Conservation (phyloP, 148 eudicot genomes). For the Amaranthus palmeri region DNA sequence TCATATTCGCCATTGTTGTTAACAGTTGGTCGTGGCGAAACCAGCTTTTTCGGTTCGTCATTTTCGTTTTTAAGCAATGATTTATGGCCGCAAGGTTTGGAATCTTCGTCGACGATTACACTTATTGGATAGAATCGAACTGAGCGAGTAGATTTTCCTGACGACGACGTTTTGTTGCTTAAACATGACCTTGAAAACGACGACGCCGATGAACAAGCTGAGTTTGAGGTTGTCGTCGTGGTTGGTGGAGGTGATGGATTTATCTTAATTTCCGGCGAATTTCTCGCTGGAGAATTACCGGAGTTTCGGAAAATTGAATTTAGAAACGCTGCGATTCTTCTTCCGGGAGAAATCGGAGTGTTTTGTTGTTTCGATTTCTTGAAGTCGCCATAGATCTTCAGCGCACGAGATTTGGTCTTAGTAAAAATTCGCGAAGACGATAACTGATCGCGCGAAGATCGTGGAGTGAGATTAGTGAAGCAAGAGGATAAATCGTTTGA, state of each 20-base stretch:
- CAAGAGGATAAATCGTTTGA: neutral
- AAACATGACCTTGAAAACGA: constrained; percentile 54
- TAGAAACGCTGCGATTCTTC: constrained; percentile 57
- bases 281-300: constrained; percentile 26
- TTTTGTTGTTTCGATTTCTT: constrained; percentile 33
- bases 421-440: constrained; percentile 37
- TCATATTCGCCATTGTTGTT: neutral
- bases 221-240: constrained; percentile 8
- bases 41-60: constrained; percentile 9
- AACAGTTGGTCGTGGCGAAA: constrained; percentile 1
- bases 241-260: neutral
- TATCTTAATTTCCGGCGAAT: neutral
- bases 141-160: constrained; percentile 27
- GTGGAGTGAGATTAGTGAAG: constrained; percentile 16
- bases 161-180: constrained; percentile 33
- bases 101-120: constrained; percentile 37
- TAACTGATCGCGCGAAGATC: constrained; percentile 23
- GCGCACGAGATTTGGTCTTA: constrained; percentile 57
- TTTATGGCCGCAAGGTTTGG: constrained; percentile 34
- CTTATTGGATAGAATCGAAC: constrained; percentile 44
- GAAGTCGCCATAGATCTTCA: constrained; percentile 70
- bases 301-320: constrained; percentile 57
- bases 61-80: constrained; percentile 7
- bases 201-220: constrained; percentile 35
- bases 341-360: constrained; percentile 80